Percentiles rank a stretch among this genome's conserved stretches.
Evolutionary conservation across 805 yeast genomes (phyloP).

Genomic region (Pichia rugopelliculosa): DNA sequence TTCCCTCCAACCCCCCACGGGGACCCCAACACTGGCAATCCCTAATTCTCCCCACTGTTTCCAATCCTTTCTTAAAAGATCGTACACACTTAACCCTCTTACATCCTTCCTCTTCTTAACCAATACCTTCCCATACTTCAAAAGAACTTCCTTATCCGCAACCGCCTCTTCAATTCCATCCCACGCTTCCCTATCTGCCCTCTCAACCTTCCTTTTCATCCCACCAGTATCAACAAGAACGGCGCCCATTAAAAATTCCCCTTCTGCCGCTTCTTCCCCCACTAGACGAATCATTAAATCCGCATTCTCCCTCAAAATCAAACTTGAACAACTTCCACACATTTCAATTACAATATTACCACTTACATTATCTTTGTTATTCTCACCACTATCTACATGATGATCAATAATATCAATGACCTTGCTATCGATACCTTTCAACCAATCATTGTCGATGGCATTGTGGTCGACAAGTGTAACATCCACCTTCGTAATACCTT

Average conservation of each 20-base stretch:
- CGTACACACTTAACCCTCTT: conserved; percentile 48
- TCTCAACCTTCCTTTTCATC: background rate
- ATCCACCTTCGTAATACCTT: conserved; percentile 9
- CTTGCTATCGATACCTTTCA: conserved; percentile 15
- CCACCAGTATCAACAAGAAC: conserved; percentile 4
- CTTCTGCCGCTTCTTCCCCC: background rate
- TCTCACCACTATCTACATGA: conserved; percentile 61
- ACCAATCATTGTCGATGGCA: conserved; percentile 2
- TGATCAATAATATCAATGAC: conserved; percentile 75
- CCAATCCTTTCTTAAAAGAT: conserved; percentile 75
- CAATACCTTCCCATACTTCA: background rate
- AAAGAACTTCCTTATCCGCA: background rate
- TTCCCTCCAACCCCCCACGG: background rate
- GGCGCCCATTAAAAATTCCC: conserved; percentile 6
- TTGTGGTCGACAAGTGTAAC: conserved; percentile 74
- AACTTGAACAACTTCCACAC: conserved; percentile 74
- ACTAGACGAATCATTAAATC: too few relatives aligned
- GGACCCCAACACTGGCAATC: background rate
- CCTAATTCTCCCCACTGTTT: conserved; percentile 40
- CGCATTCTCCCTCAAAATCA: conserved; percentile 39
- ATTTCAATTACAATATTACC: conserved; percentile 30
- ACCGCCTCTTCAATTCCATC: background rate
- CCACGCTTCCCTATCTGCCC: background rate
- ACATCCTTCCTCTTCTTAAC: conserved; percentile 23
- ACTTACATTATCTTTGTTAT: background rate